Conservation (phyloP, 73 alveolate genomes). For the Tetrahymena thermophila region DNA sequence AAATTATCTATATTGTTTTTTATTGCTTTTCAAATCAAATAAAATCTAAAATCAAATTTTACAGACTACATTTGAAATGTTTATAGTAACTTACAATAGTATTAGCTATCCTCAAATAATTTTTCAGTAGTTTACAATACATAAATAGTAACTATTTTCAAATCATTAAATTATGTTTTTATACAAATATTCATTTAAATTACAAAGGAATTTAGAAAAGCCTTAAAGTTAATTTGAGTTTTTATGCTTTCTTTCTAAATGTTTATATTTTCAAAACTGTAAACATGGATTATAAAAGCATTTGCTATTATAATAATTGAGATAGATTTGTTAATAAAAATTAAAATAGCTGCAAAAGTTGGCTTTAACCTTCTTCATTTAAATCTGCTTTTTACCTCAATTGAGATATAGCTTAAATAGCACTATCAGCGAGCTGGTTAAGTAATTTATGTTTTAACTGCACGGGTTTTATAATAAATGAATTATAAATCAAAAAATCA, state of each 20-base stretch:
- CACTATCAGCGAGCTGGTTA: not conserved
- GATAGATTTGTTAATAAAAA: not conserved
- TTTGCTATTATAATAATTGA: not conserved
- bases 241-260: not conserved
- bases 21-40: no score
- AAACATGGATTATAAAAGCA: not conserved
- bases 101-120: not conserved
- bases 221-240: not conserved
- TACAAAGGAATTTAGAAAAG: no score
- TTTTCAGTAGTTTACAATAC: not conserved
- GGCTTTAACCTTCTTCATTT: not conserved
- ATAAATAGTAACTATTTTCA: not conserved
- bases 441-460: not conserved
- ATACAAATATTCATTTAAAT: no score
- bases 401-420: no score
- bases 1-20: not conserved
- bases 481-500: no score
- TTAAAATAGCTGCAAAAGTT: not conserved
- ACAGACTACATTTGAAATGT: not conserved
- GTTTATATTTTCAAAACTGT: no score
- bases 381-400: not conserved
- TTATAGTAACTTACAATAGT: not conserved
- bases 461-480: no score
- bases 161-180: not conserved
- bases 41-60: not conserved